phyloP scores from a whole-genome alignment of 2,329 filamentous ascomycete genomes.

The Pseudogymnoascus pannorum region DNA sequence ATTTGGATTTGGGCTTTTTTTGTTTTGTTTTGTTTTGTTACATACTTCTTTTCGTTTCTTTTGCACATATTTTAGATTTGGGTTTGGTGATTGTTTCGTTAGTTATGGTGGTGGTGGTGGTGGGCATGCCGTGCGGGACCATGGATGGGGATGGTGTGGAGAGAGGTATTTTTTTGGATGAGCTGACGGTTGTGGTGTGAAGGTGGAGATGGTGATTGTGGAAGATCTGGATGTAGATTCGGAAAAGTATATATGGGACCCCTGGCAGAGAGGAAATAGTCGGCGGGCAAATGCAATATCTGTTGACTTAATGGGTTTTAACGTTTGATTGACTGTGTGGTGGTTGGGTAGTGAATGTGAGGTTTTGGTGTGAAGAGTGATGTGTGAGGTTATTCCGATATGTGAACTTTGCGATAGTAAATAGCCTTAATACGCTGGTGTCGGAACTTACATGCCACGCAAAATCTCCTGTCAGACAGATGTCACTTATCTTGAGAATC shows the following conservation, averaged over 20 bases:
- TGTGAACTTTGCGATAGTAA: background rate
- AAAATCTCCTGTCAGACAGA: background rate
- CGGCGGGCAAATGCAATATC: background rate
- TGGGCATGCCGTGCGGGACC: background rate
- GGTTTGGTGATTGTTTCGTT: background rate
- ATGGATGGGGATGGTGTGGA: background rate
- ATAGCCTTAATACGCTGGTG: background rate
- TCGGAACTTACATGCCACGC: background rate
- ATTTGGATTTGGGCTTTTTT: background rate
- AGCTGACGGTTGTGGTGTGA: background rate
- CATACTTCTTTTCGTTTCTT: background rate
- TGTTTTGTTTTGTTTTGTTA: background rate
- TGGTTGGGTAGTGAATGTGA: background rate
- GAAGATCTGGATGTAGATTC: background rate
- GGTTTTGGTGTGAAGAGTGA: background rate
- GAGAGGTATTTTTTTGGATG: background rate
- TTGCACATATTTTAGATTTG: background rate
- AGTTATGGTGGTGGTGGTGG: too few species aligned
- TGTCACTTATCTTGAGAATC: background rate
- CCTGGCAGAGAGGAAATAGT: background rate
- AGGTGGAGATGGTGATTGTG: background rate
- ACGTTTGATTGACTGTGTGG: background rate
- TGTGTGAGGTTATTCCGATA: background rate
- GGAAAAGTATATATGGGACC: background rate
- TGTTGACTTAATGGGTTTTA: background rate